Base-by-base conservation (phyloP, 306 rosid species). In the Begonia masoniana region DNA sequence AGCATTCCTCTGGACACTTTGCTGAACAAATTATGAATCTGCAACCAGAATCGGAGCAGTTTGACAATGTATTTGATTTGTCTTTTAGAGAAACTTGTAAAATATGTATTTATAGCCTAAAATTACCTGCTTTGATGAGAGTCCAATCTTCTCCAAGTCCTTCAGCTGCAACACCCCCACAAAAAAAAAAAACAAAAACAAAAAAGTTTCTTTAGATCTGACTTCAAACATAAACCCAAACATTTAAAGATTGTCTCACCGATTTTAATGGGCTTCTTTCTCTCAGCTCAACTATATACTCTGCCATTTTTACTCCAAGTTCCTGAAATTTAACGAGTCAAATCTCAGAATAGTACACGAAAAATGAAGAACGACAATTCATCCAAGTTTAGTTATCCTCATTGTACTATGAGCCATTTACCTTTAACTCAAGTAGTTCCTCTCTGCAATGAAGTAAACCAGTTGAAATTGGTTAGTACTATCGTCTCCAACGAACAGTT, bases 61-160 rank as follows among this genome's bases (percentile, higher is more conserved):
- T 7, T 5, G 9, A 31, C 39, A 31, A 31, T 31, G 7, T 31
- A 31, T 31, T 31, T 31, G 39, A 31, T 31, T 31, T 3, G 39
- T 31, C 39, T 31, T 21, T 21, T 31, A 31, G 8, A 31, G 1
- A 6, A 31, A 31, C 39, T 43, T 48, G 12, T 10, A 7, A 35
- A 21, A 4, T 17, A 16, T 5, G 9, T 43, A 5, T 13, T 35
- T 43, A 13, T 24, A 5, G 26, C 12, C 46, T 46, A 21, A 15
- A 26, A 17, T 68, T 63, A 88, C 97, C 95, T 85, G 97, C 78
- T 89, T 89, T 56, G 68, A 60, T 41, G 97, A 85, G 73, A 89
- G 91, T 35, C 97, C 97, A 52, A 85, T 75, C 67, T 85, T 89
- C 85, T 82, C 87, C 91, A 89, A 63, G 64, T 89, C 95, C 53